Conservation (phyloP, 768 basidiomycete genomes). For the Amanita fuliginea region DNA sequence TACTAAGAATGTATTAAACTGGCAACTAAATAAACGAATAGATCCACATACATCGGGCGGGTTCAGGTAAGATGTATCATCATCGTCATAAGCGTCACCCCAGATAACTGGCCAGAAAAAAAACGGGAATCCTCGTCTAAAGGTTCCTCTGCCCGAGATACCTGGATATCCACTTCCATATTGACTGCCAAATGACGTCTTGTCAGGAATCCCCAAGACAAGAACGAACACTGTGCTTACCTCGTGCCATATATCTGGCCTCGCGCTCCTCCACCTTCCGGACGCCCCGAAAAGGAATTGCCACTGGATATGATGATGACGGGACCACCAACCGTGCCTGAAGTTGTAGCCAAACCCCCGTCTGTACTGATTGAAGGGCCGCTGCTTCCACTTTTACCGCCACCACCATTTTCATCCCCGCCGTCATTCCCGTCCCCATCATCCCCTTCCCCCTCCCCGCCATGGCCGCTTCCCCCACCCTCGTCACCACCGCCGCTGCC, state of each 20-base stretch:
- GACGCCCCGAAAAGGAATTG: constrained; percentile 34
- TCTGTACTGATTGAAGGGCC: constrained; percentile 12
- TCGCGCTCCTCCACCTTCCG: constrained; percentile 42
- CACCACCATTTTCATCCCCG: too few relatives aligned
- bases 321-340: constrained; percentile 20
- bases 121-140: constrained; percentile 46
- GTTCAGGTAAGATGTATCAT: constrained; percentile 15
- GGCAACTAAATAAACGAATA: background rate
- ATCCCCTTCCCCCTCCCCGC: background rate
- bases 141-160: constrained; percentile 29
- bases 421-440: too few relatives aligned
- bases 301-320: constrained; percentile 28
- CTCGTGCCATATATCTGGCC: constrained; percentile 29
- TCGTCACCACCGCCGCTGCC: background rate
- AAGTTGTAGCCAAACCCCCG: constrained; percentile 14
- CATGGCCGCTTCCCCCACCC: constrained; percentile 9
- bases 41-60: background rate
- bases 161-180: constrained; percentile 63
- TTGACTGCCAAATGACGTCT: constrained; percentile 18
- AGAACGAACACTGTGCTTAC: constrained; percentile 17
- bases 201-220: constrained; percentile 5
- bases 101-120: constrained; percentile 57
- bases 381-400: constrained; percentile 3
- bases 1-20: background rate
- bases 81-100: constrained; percentile 18